Conservation (phyloP, 2,329 filamentous ascomycete species). For the Davidsoniella neocaledoniae region DNA sequence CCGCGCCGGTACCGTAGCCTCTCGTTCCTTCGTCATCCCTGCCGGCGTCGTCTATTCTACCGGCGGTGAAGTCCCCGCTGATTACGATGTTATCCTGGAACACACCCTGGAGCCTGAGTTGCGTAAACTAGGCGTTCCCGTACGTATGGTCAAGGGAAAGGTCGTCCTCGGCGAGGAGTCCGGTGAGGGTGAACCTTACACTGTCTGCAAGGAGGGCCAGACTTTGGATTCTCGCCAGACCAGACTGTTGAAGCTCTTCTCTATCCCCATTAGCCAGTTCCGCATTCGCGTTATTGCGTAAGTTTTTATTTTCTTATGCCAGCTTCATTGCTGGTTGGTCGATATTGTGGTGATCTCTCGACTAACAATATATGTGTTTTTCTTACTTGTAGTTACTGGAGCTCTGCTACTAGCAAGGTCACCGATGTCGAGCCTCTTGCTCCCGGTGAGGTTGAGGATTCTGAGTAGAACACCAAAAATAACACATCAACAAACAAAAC, state of each 20-base stretch:
- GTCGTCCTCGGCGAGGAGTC: slow-evolving; percentile 50
- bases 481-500: background rate
- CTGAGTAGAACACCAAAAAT: slow-evolving; percentile 3
- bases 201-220: slow-evolving; percentile 72
- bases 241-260: slow-evolving; percentile 82
- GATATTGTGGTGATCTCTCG: too few species aligned
- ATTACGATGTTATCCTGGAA: slow-evolving; percentile 73
- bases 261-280: slow-evolving; percentile 82
- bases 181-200: slow-evolving; percentile 44
- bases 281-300: slow-evolving; percentile 61
- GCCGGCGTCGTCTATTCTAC: slow-evolving; percentile 66
- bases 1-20: slow-evolving; percentile 62
- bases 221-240: slow-evolving; percentile 82
- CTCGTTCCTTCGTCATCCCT: slow-evolving; percentile 64
- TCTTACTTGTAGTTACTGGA: slow-evolving; percentile 38
- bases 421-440: slow-evolving; percentile 30
- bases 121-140: slow-evolving; percentile 77
- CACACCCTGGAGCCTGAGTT: slow-evolving; percentile 84
- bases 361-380: background rate
- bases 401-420: slow-evolving; percentile 38
- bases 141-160: slow-evolving; percentile 72
- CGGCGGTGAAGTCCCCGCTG: slow-evolving; percentile 60
- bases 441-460: slow-evolving; percentile 3
- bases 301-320: slow-evolving; percentile 18
- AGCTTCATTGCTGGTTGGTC: too few species aligned